Conservation (phyloP, 179 eudicot genomes). For the Gypsophila paniculata region DNA sequence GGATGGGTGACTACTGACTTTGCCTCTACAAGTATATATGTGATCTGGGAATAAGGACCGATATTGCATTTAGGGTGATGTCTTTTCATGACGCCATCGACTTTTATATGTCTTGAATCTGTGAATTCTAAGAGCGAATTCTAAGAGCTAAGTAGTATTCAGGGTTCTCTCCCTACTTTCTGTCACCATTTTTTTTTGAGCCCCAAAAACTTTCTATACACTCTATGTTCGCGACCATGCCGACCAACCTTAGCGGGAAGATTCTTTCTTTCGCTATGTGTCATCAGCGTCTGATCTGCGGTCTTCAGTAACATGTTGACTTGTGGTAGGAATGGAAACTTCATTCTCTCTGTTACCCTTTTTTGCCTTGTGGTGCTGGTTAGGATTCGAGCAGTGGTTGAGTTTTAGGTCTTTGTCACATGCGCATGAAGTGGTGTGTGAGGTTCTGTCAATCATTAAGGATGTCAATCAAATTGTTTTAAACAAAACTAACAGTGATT, state of each 20-base stretch:
- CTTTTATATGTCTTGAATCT: neutral
- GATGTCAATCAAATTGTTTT: neutral
- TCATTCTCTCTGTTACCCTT: neutral
- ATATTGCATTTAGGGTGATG: neutral
- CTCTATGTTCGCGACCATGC: neutral
- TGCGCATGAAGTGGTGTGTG: neutral
- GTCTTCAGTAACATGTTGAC: neutral
- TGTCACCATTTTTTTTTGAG: neutral
- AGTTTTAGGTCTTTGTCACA: neutral
- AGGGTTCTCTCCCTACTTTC: neutral
- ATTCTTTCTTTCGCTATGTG: neutral
- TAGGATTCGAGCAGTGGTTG: neutral
- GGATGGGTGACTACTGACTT: neutral
- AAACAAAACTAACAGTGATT: too few relatives aligned
- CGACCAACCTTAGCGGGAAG: neutral
- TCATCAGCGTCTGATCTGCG: neutral
- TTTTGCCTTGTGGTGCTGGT: neutral
- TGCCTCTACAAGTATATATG: neutral
- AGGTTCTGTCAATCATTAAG: neutral
- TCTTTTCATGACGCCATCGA: neutral
- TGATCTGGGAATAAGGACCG: neutral
- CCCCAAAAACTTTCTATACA: neutral
- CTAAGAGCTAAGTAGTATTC: neutral
- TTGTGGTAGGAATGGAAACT: neutral
- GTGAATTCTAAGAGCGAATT: neutral